Percentiles rank a stretch among this genome's conserved stretches.
phyloP scores from a whole-genome alignment of 129 eudicot genomes.

The Flaveria brownii region DNA sequence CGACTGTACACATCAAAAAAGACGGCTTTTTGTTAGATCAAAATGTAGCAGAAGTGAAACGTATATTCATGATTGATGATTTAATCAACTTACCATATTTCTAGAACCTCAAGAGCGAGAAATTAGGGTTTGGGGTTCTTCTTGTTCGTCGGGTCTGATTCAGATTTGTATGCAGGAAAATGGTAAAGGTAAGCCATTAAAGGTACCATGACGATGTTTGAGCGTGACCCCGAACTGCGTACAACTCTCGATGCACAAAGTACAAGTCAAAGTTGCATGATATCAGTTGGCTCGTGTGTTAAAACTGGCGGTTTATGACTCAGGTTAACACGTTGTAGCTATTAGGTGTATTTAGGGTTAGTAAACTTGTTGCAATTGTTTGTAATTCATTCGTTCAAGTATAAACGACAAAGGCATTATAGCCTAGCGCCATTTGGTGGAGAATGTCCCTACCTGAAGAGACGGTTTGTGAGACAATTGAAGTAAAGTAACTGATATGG shows the following conservation, averaged over 20 bases:
- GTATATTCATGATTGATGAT: background rate
- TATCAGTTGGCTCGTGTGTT: background rate
- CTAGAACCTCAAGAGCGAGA: conserved; percentile 2
- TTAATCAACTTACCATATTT: conserved; percentile 30
- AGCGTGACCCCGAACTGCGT: background rate
- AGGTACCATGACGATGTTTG: conserved; percentile 15
- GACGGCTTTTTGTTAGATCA: background rate
- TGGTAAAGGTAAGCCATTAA: conserved; percentile 1
- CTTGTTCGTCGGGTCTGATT: conserved; percentile 23
- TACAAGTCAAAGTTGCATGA: background rate
- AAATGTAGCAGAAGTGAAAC: background rate
- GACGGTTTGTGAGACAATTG: too few species aligned
- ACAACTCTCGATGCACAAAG: background rate
- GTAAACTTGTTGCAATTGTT: too few species aligned
- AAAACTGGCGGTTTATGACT: too few species aligned
- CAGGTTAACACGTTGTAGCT: background rate
- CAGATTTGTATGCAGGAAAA: conserved; percentile 20
- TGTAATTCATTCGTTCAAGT: too few species aligned
- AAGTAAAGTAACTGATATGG: too few species aligned
- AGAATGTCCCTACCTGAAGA: too few species aligned
- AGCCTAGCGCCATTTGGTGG: too few species aligned
- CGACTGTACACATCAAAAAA: conserved; percentile 42
- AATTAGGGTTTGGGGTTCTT: conserved; percentile 26
- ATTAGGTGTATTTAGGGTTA: too few species aligned
- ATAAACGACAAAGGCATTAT: too few species aligned